phyloP scores from a whole-genome alignment of 306 rosid species.

The Glycine tomentella region DNA sequence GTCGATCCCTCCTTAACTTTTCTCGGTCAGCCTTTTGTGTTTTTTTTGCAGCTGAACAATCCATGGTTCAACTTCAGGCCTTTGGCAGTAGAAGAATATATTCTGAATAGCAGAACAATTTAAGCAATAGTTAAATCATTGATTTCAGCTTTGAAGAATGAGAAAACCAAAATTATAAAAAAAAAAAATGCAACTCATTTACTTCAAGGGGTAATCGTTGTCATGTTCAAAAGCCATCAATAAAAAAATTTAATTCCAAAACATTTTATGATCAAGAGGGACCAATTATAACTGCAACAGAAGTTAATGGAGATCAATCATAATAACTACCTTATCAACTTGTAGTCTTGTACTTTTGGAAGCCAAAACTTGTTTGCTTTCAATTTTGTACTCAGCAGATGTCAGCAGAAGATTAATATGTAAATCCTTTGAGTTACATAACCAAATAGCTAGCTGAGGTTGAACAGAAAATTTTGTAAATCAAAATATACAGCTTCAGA shows the following conservation, averaged over 20 bases:
- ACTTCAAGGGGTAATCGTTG: too few relatives aligned
- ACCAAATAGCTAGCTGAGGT: constrained; percentile 35
- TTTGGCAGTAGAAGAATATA: constrained; percentile 53
- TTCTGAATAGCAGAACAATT: constrained; percentile 18
- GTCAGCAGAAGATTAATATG: constrained; percentile 25
- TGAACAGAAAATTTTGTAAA: constrained; percentile 20
- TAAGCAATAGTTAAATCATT: constrained; percentile 31
- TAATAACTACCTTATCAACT: constrained; percentile 68
- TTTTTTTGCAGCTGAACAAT: constrained; percentile 71
- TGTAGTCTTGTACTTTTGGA: constrained; percentile 66
- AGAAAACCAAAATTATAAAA: constrained; percentile 16
- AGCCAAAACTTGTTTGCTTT: constrained; percentile 76
- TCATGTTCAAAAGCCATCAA: too few relatives aligned
- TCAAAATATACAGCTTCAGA: not conserved
- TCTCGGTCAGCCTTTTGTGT: constrained; percentile 91
- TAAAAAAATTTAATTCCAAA: too few relatives aligned
- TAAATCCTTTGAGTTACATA: constrained; percentile 25
- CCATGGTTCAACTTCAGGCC: constrained; percentile 60
- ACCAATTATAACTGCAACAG: not conserved
- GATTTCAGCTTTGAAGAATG: constrained; percentile 28
- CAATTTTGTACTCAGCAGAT: constrained; percentile 63
- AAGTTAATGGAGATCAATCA: constrained; percentile 23
- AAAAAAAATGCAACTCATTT: too few relatives aligned
- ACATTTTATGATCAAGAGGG: not conserved
- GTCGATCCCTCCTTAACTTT: constrained; percentile 83